Evolutionary conservation across 306 rosid genomes (phyloP), one percentile per base, ranked within the genome.

Genomic region (Cucurbita pepo): DNA sequence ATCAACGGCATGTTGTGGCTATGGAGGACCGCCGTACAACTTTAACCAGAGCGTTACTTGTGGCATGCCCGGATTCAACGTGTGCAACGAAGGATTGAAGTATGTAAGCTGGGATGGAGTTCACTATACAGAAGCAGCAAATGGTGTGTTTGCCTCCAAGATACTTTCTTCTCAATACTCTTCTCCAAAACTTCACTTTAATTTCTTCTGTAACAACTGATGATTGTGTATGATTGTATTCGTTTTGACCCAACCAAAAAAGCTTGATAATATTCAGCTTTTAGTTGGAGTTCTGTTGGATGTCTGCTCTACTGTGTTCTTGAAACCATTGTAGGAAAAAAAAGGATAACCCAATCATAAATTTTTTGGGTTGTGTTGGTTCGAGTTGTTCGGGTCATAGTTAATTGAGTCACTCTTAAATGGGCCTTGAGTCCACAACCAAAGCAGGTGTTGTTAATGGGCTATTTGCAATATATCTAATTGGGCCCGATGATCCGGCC

Each of bases 61-160:
- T 16, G 79, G 77, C 12, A 62, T 53, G 3, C 38, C 79, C 6
- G 74, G 79, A 10, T 81, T 8, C 75, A 63, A 75, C 9, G 44
- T 71, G 6, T 78, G 82, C 75, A 48, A 8, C 6, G 79, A 77
- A 41, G 79, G 78, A 30, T 70, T 75, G 12, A 81, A 69, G 48
- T 78, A 74, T 50, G 37, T 78, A 60, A 81, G 79, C 54, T 81
- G 79, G 79, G 81, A 78, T 63, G 81, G 84, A 69, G 77, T 74
- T 61, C 81, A 69, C 79, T 74, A 77, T 5, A 57, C 81, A 18
- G 81, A 81, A 71, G 81, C 81, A 37, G 81, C 81, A 57, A 81
- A 81, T 69, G 54, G 74, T 34, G 64, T 81, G 19, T 53, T 81
- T 6, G 71, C 74, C 4, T 77, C 84, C 52, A 77, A 77, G 65